Conservation (phyloP, 2,329 filamentous ascomycete genomes). For the Aureobasidium uvarum region DNA sequence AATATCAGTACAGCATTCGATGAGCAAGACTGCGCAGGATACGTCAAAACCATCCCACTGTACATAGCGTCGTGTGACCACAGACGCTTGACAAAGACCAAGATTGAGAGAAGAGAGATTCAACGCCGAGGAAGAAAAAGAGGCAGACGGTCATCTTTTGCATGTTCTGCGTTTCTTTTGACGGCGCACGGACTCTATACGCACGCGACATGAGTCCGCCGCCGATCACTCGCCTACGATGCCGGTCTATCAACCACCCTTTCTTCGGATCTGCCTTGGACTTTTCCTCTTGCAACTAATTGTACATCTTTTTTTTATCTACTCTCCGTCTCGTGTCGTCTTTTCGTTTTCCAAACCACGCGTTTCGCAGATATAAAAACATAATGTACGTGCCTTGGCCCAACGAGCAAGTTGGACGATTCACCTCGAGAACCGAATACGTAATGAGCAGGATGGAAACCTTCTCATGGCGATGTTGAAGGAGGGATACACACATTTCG, state of each 20-base stretch:
- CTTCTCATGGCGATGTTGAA: background rate
- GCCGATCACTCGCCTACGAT: background rate
- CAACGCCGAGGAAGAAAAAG: background rate
- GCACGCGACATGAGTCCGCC: background rate
- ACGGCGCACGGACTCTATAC: conserved; percentile 6
- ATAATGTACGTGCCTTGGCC: background rate
- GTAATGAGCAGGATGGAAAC: background rate
- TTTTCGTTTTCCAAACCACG: background rate
- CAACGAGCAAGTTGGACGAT: background rate
- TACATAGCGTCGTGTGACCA: too few relatives aligned
- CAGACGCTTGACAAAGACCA: background rate
- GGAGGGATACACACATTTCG: background rate
- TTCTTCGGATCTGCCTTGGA: background rate
- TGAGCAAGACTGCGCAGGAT: background rate
- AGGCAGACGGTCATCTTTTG: background rate
- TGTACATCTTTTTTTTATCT: background rate
- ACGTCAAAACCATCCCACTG: too few relatives aligned
- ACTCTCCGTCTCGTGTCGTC: background rate
- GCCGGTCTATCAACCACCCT: background rate
- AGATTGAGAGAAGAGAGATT: background rate
- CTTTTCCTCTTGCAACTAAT: conserved; percentile 4
- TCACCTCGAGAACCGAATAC: background rate
- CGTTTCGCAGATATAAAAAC: background rate
- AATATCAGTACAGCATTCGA: background rate
- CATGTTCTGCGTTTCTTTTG: conserved; percentile 9